A percentile compares a stretch with the other conserved stretches of the same genome.
phyloP scores from a whole-genome alignment of 495 filamentous ascomycete genomes.

The Antarctomyces pellizariae region DNA sequence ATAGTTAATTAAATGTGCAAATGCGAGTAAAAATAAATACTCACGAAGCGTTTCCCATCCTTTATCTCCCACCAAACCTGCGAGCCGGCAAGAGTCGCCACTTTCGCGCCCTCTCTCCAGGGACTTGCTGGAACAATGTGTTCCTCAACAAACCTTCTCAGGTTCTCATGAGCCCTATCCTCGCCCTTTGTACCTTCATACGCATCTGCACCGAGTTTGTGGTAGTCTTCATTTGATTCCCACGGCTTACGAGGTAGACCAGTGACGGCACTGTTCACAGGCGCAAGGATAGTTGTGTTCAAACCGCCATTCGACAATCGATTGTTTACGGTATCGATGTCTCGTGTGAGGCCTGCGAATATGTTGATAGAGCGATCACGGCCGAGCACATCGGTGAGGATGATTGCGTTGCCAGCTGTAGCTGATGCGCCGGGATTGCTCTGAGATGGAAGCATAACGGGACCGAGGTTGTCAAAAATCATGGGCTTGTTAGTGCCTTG shows the following conservation, averaged over 20 bases:
- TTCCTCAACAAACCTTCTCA: conserved; percentile 67
- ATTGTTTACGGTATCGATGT: conserved; percentile 44
- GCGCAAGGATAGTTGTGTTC: conserved; percentile 82
- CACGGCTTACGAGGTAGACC: conserved; percentile 74
- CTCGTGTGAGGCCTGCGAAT: conserved; percentile 67
- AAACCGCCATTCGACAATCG: conserved; percentile 42
- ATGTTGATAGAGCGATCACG: conserved; percentile 63
- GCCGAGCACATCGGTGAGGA: conserved; percentile 73
- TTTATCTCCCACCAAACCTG: conserved; percentile 65
- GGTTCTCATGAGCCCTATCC: conserved; percentile 55
- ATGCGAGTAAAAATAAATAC: conserved; percentile 11
- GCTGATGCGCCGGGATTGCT: too few relatives aligned
- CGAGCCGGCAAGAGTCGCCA: conserved; percentile 41
- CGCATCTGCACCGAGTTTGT: conserved; percentile 41
- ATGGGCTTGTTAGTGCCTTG: too few relatives aligned
- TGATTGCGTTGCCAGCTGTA: too few relatives aligned
- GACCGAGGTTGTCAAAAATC: too few relatives aligned
- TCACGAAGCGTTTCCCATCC: conserved; percentile 46
- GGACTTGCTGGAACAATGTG: conserved; percentile 60
- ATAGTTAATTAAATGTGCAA: conserved; percentile 2
- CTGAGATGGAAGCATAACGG: too few relatives aligned
- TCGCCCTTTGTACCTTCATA: conserved; percentile 63
- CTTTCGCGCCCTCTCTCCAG: conserved; percentile 57
- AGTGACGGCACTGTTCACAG: conserved; percentile 59
- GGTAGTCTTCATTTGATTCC: conserved; percentile 74